Evolutionary conservation across 345 rosid species (phyloP).

Genomic region (Acer saccharum): DNA sequence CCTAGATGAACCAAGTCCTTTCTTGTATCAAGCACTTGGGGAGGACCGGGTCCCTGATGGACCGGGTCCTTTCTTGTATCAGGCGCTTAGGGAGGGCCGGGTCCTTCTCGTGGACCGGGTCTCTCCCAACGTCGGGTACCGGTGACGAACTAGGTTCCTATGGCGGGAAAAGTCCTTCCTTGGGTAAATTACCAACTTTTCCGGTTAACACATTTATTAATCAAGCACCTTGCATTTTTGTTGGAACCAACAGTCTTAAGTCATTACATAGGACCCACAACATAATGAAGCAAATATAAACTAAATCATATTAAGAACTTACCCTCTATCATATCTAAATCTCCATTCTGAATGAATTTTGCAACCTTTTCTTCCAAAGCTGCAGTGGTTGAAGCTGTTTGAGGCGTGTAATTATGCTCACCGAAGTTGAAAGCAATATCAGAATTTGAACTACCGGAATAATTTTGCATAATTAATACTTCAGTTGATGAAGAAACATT

Average conservation of each 20-base stretch:
- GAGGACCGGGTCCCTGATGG: too few relatives aligned
- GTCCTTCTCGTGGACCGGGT: too few relatives aligned
- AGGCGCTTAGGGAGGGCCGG: too few relatives aligned
- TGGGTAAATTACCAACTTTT: too few relatives aligned
- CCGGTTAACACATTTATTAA: not conserved
- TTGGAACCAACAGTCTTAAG: not conserved
- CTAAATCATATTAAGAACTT: slow-evolving; percentile 14
- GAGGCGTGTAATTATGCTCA: slow-evolving; percentile 23
- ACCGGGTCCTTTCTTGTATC: too few relatives aligned
- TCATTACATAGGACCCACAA: not conserved
- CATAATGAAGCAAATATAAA: slow-evolving; percentile 9
- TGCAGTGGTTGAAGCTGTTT: slow-evolving; percentile 32
- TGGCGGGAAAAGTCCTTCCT: too few relatives aligned
- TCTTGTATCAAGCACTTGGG: too few relatives aligned
- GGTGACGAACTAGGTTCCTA: too few relatives aligned
- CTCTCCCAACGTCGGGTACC: too few relatives aligned
- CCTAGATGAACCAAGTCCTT: too few relatives aligned
- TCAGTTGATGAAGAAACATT: slow-evolving; percentile 10
- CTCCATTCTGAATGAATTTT: slow-evolving; percentile 67
- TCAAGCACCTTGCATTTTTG: not conserved
- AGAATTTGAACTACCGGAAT: slow-evolving; percentile 19
- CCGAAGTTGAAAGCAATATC: slow-evolving; percentile 21
- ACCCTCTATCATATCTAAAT: slow-evolving; percentile 69
- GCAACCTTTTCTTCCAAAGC: slow-evolving; percentile 59
- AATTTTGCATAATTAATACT: slow-evolving; percentile 16